Evolutionary conservation across 2,329 filamentous ascomycete species (phyloP).

Genomic region (Fusarium anthophilum): DNA sequence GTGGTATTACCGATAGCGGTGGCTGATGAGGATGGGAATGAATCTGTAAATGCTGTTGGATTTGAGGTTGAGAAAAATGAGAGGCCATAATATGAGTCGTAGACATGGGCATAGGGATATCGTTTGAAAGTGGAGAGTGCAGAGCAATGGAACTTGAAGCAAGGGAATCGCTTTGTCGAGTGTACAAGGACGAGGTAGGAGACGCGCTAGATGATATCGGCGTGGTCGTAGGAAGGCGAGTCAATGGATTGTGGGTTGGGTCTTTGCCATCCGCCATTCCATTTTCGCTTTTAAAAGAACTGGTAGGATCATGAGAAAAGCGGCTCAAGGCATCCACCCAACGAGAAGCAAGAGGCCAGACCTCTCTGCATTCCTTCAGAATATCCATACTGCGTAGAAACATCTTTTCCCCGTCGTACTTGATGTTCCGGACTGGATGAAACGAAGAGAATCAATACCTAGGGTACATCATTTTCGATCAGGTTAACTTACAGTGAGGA

Average conservation of each 20-base stretch:
- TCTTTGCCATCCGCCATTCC: conserved; percentile 61
- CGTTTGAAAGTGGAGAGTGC: conserved; percentile 21
- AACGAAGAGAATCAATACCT: conserved; percentile 46
- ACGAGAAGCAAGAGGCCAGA: conserved; percentile 63
- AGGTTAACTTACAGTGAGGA: conserved; percentile 53
- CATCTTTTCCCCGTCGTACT: conserved; percentile 55
- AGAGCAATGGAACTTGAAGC: conserved; percentile 17
- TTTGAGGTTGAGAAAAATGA: conserved; percentile 30
- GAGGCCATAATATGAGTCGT: conserved; percentile 7
- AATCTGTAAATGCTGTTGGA: conserved; percentile 32
- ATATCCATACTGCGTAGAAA: conserved; percentile 57
- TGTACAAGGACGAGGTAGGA: conserved; percentile 32
- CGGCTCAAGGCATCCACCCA: conserved; percentile 62
- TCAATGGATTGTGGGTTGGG: conserved; percentile 41
- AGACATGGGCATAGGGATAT: conserved; percentile 22
- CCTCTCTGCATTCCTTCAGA: conserved; percentile 58
- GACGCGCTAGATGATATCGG: conserved; percentile 19
- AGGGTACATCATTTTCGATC: background rate
- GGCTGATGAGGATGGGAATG: background rate
- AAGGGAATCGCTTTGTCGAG: conserved; percentile 12
- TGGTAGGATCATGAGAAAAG: conserved; percentile 56
- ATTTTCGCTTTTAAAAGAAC: conserved; percentile 52
- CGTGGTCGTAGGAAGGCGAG: conserved; percentile 20
- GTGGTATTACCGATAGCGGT: conserved; percentile 13
- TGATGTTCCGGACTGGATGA: conserved; percentile 53